Evolutionary conservation across 2,329 filamentous ascomycete species (phyloP), one percentile per base, ranked within the genome.

Genomic region (Hypoxylon rubiginosum): DNA sequence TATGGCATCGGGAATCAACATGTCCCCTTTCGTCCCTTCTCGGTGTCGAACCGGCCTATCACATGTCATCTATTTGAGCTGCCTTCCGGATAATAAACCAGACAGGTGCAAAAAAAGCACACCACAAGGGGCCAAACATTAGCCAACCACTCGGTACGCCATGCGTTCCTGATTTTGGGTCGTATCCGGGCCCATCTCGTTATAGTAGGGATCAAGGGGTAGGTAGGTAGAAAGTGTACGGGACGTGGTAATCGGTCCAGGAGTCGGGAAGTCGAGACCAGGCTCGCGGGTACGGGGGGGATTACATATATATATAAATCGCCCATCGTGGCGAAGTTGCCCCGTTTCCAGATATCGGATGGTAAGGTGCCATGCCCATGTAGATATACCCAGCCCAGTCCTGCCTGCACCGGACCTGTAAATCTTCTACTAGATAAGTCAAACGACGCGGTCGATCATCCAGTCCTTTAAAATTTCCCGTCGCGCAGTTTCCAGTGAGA

Each of bases 401-500:
- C n/a, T 43, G 63, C 43, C 41, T 30, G 24, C 15, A 21, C 46
- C 21, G 21, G 11, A 30, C 24, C 46, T 32, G 55, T 60, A 53
- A 63, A 57, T 57, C 59, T 63, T 32, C 46, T 66, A 57, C 64
- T 60, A 64, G 56, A 67, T 53, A 67, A 60, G 56, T 64, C 26
- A n/a, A 60, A 63, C 28, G 26, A 11, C 41, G 17, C 11, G 30
- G 59, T 45, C 48, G 64, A 67, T 63, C 61, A 54, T 51, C 43
- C 26, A 30, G 15, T 3, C 13, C 26, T 50, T 17, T 30, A 30
- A 17, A 13, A 2, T 30, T 32, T 30, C 11, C 24, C 19, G 26
- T 17, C 13, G 39, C 5, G 15, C 46, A 26, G 11, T 48, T 48
- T 7, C 9, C 21, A 15, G 17, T 21, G 6, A 46, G n/a, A 21